Conservation (phyloP, 208 protist species). For the Crithidia fasciculata region DNA sequence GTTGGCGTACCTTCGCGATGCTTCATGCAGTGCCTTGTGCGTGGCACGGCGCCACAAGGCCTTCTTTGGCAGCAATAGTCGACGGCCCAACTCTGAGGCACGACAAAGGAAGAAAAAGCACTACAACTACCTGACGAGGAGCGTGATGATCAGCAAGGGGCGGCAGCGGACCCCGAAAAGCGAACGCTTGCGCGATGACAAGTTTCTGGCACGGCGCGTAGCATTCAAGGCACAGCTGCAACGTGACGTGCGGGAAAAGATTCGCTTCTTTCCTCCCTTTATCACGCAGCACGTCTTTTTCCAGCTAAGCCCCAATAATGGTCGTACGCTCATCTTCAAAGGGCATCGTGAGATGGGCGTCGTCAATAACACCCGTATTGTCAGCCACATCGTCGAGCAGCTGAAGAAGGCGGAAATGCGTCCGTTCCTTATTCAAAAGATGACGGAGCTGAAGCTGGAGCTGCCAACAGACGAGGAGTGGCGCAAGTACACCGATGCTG, state of each 20-base stretch:
- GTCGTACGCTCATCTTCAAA: slow-evolving; percentile 31
- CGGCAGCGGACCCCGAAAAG: slow-evolving; percentile 17
- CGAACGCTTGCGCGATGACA: slow-evolving; percentile 62
- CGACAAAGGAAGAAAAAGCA: slow-evolving; percentile 41
- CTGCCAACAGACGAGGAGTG: slow-evolving; percentile 55
- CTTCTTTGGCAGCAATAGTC: not conserved
- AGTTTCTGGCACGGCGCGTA: slow-evolving; percentile 29
- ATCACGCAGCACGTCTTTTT: slow-evolving; percentile 78
- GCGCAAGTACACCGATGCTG: slow-evolving; percentile 54
- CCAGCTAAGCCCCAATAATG: slow-evolving; percentile 13
- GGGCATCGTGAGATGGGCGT: slow-evolving; percentile 41
- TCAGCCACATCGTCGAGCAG: slow-evolving; percentile 39
- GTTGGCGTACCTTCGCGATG: too few relatives aligned
- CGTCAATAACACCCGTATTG: slow-evolving; percentile 31
- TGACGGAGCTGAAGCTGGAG: slow-evolving; percentile 39
- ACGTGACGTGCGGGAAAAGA: slow-evolving; percentile 56
- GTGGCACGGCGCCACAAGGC: not conserved
- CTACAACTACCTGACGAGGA: slow-evolving; percentile 84
- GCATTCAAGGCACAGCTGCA: slow-evolving; percentile 53
- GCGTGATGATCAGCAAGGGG: slow-evolving; percentile 46
- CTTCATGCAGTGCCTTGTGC: not conserved
- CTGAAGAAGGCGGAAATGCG: slow-evolving; percentile 53
- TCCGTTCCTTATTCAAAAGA: slow-evolving; percentile 47
- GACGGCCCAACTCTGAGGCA: too few relatives aligned
- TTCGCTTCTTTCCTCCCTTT: slow-evolving; percentile 66